These are phyloP conservation scores for Penicillium longicatenatum DNA, from an alignment of 495 filamentous ascomycete species.

Conservation along the genomic window DNA sequence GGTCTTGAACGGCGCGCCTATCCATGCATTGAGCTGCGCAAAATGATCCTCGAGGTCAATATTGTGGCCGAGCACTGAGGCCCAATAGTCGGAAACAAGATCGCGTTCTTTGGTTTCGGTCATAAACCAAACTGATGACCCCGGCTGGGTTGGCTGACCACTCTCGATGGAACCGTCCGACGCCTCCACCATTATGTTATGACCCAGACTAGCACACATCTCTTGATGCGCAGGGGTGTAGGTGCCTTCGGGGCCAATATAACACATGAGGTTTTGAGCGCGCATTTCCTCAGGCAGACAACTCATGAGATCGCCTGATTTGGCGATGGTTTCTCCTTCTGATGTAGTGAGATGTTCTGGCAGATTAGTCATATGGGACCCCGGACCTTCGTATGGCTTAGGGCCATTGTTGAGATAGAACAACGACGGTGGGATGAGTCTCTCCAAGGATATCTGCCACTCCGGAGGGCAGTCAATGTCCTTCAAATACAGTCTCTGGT, in stretches of 20 bases:
- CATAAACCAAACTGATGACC: slow-evolving; percentile 98
- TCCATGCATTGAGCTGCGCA: slow-evolving; percentile 90
- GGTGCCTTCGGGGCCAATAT: slow-evolving; percentile 95
- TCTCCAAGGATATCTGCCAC: slow-evolving; percentile 78
- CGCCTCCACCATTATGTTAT: slow-evolving; percentile 96
- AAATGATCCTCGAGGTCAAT: slow-evolving; percentile 97
- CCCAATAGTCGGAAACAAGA: slow-evolving; percentile 86
- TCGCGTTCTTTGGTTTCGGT: slow-evolving; percentile 88
- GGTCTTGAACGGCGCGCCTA: slow-evolving; percentile 85
- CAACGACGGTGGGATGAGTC: slow-evolving; percentile 71
- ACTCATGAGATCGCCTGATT: slow-evolving; percentile 90
- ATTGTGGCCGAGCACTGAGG: slow-evolving; percentile 87
- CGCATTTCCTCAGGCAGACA: slow-evolving; percentile 82
- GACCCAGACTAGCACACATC: slow-evolving; percentile 94
- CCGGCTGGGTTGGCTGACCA: slow-evolving; percentile 68
- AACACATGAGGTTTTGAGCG: slow-evolving; percentile 97
- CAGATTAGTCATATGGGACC: slow-evolving; percentile 10
- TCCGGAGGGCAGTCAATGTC: slow-evolving; percentile 89
- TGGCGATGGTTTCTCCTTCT: slow-evolving; percentile 43
- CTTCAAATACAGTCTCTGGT: slow-evolving; percentile 89
- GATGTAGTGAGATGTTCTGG: slow-evolving; percentile 3
- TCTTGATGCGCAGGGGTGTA: slow-evolving; percentile 96
- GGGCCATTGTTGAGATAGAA: slow-evolving; percentile 87
- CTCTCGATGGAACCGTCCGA: slow-evolving; percentile 60
- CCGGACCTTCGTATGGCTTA: slow-evolving; percentile 50